Percentiles rank a stretch among this genome's conserved stretches.
Conservation (phyloP, 2,329 filamentous ascomycete species). For the Nemania sp. region DNA sequence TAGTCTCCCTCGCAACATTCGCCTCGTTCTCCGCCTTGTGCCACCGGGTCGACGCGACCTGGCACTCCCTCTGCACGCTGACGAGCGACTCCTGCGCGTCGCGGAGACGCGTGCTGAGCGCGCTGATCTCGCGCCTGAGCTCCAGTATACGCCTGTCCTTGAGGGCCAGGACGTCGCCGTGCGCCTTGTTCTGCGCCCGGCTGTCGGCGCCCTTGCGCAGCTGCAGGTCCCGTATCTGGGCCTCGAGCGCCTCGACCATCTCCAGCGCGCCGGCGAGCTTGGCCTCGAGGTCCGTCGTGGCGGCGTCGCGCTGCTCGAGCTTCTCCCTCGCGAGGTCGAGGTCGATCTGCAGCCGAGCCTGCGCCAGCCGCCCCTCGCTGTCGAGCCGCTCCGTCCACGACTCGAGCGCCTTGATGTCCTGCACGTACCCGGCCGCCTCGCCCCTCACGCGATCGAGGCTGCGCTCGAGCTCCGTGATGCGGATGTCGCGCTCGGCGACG, state of each 20-base stretch:
- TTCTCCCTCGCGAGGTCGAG: slow-evolving; percentile 42
- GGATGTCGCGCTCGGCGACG: slow-evolving; percentile 43
- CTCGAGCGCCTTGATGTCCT: slow-evolving; percentile 60
- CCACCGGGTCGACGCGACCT: slow-evolving; percentile 42
- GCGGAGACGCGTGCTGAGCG: slow-evolving; percentile 46
- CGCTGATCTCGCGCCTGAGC: slow-evolving; percentile 54
- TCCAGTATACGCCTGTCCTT: slow-evolving; percentile 56
- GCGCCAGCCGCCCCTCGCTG: slow-evolving; percentile 40
- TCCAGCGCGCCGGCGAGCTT: slow-evolving; percentile 49
- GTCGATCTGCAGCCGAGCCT: slow-evolving; percentile 42
- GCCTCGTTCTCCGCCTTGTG: slow-evolving; percentile 47
- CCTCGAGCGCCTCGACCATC: slow-evolving; percentile 36
- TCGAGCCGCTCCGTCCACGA: slow-evolving; percentile 55
- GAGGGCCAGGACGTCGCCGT: slow-evolving; percentile 54
- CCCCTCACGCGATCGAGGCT: slow-evolving; percentile 55
- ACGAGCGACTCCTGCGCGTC: slow-evolving; percentile 53
- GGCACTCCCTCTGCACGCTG: slow-evolving; percentile 53
- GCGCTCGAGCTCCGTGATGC: slow-evolving; percentile 53
- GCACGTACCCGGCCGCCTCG: slow-evolving; percentile 57
- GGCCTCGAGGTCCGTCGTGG: slow-evolving; percentile 49
- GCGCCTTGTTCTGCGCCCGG: slow-evolving; percentile 44
- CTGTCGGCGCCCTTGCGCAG: slow-evolving; percentile 35
- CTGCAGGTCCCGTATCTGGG: slow-evolving; percentile 46
- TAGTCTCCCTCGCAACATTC: slow-evolving; percentile 47
- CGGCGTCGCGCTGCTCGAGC: slow-evolving; percentile 38